phyloP scores from a whole-genome alignment of 1,284 basidiomycete species.

The Dichomitus squalens region DNA sequence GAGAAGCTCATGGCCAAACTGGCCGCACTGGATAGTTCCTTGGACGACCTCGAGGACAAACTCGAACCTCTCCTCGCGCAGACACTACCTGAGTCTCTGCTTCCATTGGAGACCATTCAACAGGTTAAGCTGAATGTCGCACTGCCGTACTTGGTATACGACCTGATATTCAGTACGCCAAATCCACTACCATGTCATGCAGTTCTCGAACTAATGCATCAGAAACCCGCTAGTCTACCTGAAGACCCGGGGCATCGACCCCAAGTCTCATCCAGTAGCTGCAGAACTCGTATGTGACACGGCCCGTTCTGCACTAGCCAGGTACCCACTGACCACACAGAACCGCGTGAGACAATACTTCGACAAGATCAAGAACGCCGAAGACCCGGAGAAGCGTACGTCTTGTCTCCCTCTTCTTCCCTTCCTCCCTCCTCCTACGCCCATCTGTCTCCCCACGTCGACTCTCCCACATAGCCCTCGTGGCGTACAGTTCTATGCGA shows the following conservation, averaged over 20 bases:
- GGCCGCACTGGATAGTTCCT: slow-evolving; percentile 50
- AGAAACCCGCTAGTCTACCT: slow-evolving; percentile 60
- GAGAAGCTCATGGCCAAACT: slow-evolving; percentile 58
- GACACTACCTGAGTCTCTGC: slow-evolving; percentile 63
- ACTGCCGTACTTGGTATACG: slow-evolving; percentile 79
- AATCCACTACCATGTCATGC: background rate
- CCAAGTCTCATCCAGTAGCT: slow-evolving; percentile 74
- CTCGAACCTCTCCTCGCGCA: slow-evolving; percentile 66
- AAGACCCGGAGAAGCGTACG: slow-evolving; percentile 65
- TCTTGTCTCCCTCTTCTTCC: slow-evolving; percentile 4
- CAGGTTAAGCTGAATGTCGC: slow-evolving; percentile 78
- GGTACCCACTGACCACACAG: slow-evolving; percentile 38
- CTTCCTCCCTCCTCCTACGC: background rate
- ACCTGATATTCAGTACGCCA: slow-evolving; percentile 73
- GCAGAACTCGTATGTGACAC: slow-evolving; percentile 60
- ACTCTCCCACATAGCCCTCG: slow-evolving; percentile 2
- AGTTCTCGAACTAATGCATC: background rate
- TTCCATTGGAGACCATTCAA: slow-evolving; percentile 70
- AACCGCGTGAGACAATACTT: slow-evolving; percentile 78
- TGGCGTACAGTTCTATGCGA: background rate
- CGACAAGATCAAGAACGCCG: slow-evolving; percentile 75
- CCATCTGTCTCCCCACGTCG: background rate
- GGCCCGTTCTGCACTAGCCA: background rate
- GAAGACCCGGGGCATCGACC: slow-evolving; percentile 75
- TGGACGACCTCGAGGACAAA: slow-evolving; percentile 66